Percentiles rank a stretch among this genome's conserved stretches.
Conservation (phyloP, 495 filamentous ascomycete species). For the Thozetella sp. region DNA sequence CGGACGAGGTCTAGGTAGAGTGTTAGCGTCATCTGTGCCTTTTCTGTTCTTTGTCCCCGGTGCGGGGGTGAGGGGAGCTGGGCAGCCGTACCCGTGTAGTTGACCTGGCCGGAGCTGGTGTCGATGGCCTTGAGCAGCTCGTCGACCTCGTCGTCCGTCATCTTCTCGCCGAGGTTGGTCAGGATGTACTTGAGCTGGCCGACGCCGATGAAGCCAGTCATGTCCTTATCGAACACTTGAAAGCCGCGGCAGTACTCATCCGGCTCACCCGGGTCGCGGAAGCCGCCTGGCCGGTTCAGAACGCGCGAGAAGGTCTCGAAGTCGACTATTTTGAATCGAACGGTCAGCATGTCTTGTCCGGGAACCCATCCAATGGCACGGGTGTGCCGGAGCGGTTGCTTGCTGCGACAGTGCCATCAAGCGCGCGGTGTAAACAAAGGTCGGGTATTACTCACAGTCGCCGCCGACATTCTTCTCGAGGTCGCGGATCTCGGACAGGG, state of each 20-base stretch:
- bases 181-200: slow-evolving; percentile 96
- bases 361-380: not conserved
- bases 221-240: slow-evolving; percentile 99
- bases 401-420: too few species aligned
- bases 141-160: slow-evolving; percentile 97
- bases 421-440: slow-evolving; percentile 6
- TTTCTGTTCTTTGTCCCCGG: not conserved
- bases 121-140: slow-evolving; percentile 97
- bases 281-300: slow-evolving; percentile 95
- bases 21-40: slow-evolving; percentile 12
- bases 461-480: slow-evolving; percentile 83
- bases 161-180: slow-evolving; percentile 97
- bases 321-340: slow-evolving; percentile 68
- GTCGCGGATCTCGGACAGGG: slow-evolving; percentile 85
- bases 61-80: slow-evolving; percentile 1
- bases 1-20: slow-evolving; percentile 75
- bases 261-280: slow-evolving; percentile 95
- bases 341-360: slow-evolving; percentile 4
- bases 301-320: slow-evolving; percentile 95
- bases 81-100: slow-evolving; percentile 78
- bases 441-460: slow-evolving; percentile 72
- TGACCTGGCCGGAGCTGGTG: slow-evolving; percentile 90
- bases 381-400: not conserved
- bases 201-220: slow-evolving; percentile 96
- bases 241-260: slow-evolving; percentile 98